Evolutionary conservation across 306 rosid genomes (phyloP), one percentile per base, ranked within the genome.

Genomic region (Prosopis cineraria): DNA sequence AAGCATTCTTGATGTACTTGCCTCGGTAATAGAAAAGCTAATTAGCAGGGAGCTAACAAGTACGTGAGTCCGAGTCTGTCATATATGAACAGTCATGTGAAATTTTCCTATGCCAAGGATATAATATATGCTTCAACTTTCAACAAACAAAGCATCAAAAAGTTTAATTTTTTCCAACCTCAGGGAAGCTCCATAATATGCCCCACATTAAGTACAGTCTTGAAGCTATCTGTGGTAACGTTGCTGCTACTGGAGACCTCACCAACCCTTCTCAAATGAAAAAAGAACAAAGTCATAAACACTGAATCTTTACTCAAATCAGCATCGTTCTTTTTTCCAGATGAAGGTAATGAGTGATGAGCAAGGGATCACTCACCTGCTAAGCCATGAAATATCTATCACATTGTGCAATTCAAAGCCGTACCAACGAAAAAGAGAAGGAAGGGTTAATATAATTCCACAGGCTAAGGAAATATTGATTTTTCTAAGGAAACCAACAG

Each of bases 1-100:
- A 52, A 40, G 70, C 44, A 73, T 41, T 79, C 50, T 10, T 76
- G 64, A 22, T 73, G 67, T 29, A 85, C 96, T 90, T 87, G 81
- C 97, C 98, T 93, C 98, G 0, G 97, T 89, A 78, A 89, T 82
- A 17, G 93, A 93, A 93, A 97, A 90, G 87, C 91, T 90, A 87
- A 88, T 78, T 19, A 91, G 88, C 73, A 90, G 85, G 76, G 93
- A 85, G 87, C 84, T 85, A 65, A 91, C 94, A 37, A 93, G 88
- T 27, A 87, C 29, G 79, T 86, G 93, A 68, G 74, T 69, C 72
- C 43, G 92, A 83, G 65, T 76, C 97, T 94, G 89, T 80, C 68
- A 60, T n/a, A n/a, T n/a, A n/a, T 34, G 39, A 67, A 85, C 29
- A 84, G 27, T 36, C 7, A 36, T 25, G 45, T 56, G 50, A 53